phyloP scores from a whole-genome alignment of 106 monocot genomes.

The Triglochin maritima region DNA sequence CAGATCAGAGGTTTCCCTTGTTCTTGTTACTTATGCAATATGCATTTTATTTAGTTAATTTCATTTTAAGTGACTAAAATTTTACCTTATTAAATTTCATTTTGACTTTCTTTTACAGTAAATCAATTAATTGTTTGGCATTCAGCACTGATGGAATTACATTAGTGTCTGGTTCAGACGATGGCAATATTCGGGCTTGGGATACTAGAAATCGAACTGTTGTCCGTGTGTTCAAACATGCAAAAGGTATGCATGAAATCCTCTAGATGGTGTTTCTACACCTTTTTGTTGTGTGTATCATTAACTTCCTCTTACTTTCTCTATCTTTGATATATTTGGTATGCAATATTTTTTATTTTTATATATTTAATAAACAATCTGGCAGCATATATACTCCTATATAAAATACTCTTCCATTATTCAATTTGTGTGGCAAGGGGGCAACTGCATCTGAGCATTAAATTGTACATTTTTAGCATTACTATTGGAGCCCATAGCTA shows the following conservation, averaged over 20 bases:
- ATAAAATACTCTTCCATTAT: too few species aligned
- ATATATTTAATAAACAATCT: background rate
- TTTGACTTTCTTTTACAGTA: conserved; percentile 22
- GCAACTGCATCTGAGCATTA: too few species aligned
- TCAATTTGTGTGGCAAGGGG: too few species aligned
- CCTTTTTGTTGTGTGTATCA: background rate
- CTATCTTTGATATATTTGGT: background rate
- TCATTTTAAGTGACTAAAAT: too few species aligned
- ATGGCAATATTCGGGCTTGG: conserved; percentile 74
- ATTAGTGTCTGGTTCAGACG: conserved; percentile 78
- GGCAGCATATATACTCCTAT: too few species aligned
- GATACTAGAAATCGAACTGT: conserved; percentile 45
- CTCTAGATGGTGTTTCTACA: background rate
- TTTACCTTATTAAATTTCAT: too few species aligned
- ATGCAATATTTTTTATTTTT: background rate
- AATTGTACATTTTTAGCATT: too few species aligned
- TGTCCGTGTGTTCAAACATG: conserved; percentile 50
- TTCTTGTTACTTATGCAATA: background rate
- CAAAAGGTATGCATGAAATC: conserved; percentile 45
- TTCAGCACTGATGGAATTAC: conserved; percentile 66
- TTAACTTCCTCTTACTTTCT: background rate
- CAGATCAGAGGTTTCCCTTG: conserved; percentile 47
- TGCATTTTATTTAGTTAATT: background rate
- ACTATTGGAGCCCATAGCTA: too few species aligned
- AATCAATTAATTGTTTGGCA: conserved; percentile 61